Percentiles rank a stretch among this genome's conserved stretches.
Conservation (phyloP, 2,329 filamentous ascomycete genomes). For the Colletotrichum cordylinicola region DNA sequence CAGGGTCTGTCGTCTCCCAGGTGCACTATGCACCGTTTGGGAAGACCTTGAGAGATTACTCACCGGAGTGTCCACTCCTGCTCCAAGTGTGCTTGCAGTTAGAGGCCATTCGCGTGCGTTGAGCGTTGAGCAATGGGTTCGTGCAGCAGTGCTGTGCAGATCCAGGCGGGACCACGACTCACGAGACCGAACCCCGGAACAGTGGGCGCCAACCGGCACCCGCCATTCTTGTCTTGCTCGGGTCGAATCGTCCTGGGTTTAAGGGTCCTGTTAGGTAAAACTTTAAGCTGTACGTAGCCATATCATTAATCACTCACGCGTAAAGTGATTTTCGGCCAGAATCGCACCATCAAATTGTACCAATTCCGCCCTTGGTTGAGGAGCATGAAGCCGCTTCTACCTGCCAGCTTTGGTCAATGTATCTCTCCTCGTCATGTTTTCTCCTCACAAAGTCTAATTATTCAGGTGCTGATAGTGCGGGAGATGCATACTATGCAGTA, state of each 20-base stretch:
- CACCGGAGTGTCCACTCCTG: background rate
- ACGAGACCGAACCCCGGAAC: background rate
- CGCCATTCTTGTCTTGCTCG: background rate
- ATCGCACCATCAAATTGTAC: background rate
- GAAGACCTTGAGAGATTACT: background rate
- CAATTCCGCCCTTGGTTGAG: background rate
- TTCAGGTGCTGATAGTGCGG: background rate
- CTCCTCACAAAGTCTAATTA: background rate
- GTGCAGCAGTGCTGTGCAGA: background rate
- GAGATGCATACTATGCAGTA: background rate
- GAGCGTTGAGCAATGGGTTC: background rate
- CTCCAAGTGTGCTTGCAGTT: background rate
- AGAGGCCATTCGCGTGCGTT: background rate
- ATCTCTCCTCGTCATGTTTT: background rate
- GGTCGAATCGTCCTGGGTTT: background rate
- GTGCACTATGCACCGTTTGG: background rate
- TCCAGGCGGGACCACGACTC: background rate
- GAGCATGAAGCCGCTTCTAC: background rate
- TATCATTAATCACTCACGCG: background rate
- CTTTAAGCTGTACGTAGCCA: background rate
- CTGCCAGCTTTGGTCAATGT: background rate
- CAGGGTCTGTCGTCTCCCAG: background rate
- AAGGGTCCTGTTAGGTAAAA: background rate
- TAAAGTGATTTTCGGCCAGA: background rate
- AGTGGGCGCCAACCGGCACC: background rate